phyloP scores from a whole-genome alignment of 1,284 basidiomycete species.

The Laetiporus sulphureus region DNA sequence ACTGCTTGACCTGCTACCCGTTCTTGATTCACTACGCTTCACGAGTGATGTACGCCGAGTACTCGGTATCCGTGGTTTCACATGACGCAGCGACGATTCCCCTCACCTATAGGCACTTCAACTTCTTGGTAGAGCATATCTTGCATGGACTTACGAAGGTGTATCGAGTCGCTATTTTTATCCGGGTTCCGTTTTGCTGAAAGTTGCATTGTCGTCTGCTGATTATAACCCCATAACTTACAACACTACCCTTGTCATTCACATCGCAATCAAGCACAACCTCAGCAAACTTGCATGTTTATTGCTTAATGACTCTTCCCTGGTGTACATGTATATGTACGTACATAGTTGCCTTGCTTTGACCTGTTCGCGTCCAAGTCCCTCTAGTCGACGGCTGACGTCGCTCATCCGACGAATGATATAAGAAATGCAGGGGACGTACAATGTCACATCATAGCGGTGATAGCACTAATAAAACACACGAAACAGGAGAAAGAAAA shows the following conservation, averaged over 20 bases:
- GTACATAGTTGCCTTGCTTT: constrained; percentile 13
- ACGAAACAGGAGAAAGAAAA: constrained; percentile 9
- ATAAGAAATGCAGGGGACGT: constrained; percentile 17
- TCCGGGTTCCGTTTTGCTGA: background rate
- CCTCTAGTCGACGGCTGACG: constrained; percentile 2
- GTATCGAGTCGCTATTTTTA: constrained; percentile 1
- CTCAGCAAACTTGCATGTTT: constrained; percentile 12
- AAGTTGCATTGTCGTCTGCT: constrained; percentile 7
- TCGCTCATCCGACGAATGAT: constrained; percentile 4
- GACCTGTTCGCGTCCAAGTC: constrained; percentile 5
- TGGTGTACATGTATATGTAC: constrained; percentile 16
- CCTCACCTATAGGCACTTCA: background rate
- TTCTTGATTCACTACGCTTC: constrained; percentile 93
- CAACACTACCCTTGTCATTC: background rate
- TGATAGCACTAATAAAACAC: constrained; percentile 22
- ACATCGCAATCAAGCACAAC: constrained; percentile 3
- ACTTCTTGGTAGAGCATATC: constrained; percentile 2
- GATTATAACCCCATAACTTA: constrained; percentile 6
- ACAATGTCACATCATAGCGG: constrained; percentile 15
- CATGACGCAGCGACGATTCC: constrained; percentile 20
- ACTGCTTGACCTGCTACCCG: constrained; percentile 88
- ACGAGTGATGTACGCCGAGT: constrained; percentile 93
- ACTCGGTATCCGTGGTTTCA: constrained; percentile 73
- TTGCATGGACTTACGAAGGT: constrained; percentile 8
- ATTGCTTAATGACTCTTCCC: constrained; percentile 11